These are phyloP conservation scores for Calonectria pseudoturangicola DNA, from an alignment of 2,329 filamentous ascomycete species.

Conservation along the genomic window DNA sequence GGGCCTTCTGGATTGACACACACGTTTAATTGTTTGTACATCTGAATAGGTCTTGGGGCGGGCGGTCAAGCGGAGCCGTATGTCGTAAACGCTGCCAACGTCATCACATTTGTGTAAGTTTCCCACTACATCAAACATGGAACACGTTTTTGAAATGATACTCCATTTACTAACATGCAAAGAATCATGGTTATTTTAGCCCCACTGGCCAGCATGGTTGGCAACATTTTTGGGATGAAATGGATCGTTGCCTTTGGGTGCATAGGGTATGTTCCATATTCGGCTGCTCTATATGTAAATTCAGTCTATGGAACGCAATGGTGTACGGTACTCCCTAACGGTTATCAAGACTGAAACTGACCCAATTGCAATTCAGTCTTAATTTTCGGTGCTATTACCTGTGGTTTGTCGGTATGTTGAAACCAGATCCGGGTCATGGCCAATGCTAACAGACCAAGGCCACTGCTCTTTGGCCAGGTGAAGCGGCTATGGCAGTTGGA, in stretches of 20 bases:
- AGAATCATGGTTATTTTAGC: slow-evolving; percentile 5
- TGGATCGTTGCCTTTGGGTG: slow-evolving; percentile 7
- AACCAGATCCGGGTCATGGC: too few species aligned
- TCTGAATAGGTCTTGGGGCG: neutral
- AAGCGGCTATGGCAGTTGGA: slow-evolving; percentile 4
- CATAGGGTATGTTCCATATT: slow-evolving; percentile 13
- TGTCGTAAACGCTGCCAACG: slow-evolving; percentile 18
- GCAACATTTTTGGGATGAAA: slow-evolving; percentile 19
- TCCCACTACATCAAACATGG: neutral
- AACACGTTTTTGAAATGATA: neutral
- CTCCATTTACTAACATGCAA: neutral
- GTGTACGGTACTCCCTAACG: neutral
- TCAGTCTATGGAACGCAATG: slow-evolving; percentile 14
- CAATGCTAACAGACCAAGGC: neutral
- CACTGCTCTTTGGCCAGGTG: slow-evolving; percentile 10
- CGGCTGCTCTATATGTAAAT: slow-evolving; percentile 2
- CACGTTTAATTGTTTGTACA: neutral
- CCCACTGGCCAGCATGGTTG: neutral
- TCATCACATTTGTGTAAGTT: slow-evolving; percentile 13
- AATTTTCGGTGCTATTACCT: slow-evolving; percentile 5
- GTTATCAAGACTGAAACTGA: too few species aligned
- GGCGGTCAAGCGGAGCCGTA: slow-evolving; percentile 9
- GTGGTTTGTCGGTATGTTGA: slow-evolving; percentile 9
- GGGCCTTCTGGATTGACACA: too few species aligned
- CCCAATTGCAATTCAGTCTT: neutral